phyloP scores from a whole-genome alignment of 2,329 filamentous ascomycete genomes.

The Aureobasidium sp. region DNA sequence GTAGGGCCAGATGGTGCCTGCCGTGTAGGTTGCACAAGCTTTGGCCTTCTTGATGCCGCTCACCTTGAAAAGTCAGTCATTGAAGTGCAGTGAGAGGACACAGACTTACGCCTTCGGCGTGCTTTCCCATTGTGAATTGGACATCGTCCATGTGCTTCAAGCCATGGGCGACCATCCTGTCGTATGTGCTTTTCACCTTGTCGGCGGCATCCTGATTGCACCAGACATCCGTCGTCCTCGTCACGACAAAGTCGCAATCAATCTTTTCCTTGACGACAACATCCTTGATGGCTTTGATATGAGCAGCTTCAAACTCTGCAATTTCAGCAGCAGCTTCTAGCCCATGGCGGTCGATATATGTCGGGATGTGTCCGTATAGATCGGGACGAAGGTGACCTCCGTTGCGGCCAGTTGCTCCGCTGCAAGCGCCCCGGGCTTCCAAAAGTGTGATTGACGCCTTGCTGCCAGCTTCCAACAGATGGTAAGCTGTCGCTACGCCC shows the following conservation, averaged over 20 bases:
- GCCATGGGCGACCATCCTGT: constrained; percentile 25
- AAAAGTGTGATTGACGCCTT: constrained; percentile 55
- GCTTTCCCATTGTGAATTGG: constrained; percentile 17
- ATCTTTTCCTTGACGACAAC: constrained; percentile 36
- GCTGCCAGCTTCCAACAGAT: constrained; percentile 29
- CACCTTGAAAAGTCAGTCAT: neutral
- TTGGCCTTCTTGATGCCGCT: constrained; percentile 33
- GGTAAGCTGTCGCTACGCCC: constrained; percentile 37
- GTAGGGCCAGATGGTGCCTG: constrained; percentile 68
- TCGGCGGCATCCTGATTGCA: constrained; percentile 28
- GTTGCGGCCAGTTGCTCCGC: constrained; percentile 64
- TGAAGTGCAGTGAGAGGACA: neutral
- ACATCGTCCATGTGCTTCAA: constrained; percentile 27
- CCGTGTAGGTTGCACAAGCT: constrained; percentile 37
- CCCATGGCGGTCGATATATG: constrained; percentile 22
- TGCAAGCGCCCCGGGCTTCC: constrained; percentile 69
- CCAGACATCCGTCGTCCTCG: constrained; percentile 35
- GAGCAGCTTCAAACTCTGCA: constrained; percentile 29
- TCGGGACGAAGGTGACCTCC: constrained; percentile 42
- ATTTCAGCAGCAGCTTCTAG: constrained; percentile 31
- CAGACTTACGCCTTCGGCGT: constrained; percentile 18
- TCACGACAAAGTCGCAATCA: constrained; percentile 38
- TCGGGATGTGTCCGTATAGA: constrained; percentile 33
- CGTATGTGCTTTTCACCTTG: constrained; percentile 27
- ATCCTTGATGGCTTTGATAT: constrained; percentile 35